phyloP scores from a whole-genome alignment of 129 eudicot genomes.

The Kitagawia praeruptora region DNA sequence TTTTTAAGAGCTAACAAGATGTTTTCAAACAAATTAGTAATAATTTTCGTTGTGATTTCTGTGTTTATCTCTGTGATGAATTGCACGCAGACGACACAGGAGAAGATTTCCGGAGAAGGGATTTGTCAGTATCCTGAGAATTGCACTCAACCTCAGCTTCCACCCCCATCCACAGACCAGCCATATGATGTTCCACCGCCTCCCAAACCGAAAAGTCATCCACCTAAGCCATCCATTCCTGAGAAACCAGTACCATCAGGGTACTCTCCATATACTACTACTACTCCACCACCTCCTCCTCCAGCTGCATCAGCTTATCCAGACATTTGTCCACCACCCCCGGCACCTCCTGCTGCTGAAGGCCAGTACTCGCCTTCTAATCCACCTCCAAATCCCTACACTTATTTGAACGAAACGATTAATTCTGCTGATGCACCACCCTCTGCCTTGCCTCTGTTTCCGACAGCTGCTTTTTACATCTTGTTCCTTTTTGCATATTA shows the following conservation, averaged over 20 bases:
- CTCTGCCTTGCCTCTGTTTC: conserved; percentile 11
- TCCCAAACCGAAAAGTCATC: background rate
- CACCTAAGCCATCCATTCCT: background rate
- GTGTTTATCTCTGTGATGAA: conserved; percentile 7
- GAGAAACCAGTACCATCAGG: conserved; percentile 17
- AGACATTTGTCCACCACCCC: conserved; percentile 24
- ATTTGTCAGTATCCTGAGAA: conserved; percentile 32
- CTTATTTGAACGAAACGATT: conserved; percentile 18
- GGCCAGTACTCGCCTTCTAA: conserved; percentile 27
- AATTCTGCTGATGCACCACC: conserved; percentile 14
- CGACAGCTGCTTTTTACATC: conserved; percentile 5
- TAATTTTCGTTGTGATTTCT: conserved; percentile 7
- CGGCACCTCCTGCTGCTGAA: conserved; percentile 14
- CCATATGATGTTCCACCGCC: conserved; percentile 39
- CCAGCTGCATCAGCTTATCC: conserved; percentile 24
- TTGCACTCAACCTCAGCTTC: conserved; percentile 2
- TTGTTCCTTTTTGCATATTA: conserved; percentile 16
- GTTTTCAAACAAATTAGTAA: conserved; percentile 9
- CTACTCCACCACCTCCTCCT: conserved; percentile 13
- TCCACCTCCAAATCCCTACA: conserved; percentile 26
- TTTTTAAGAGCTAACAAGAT: background rate
- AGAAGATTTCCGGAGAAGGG: conserved; percentile 25
- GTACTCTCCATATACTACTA: conserved; percentile 20
- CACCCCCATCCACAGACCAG: conserved; percentile 18
- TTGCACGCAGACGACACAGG: conserved; percentile 25